A percentile compares a stretch with the other conserved stretches of the same genome.
These are phyloP conservation scores for Yarrowia yakushimensis DNA, from an alignment of 805 yeast species.

Conservation along the genomic window DNA sequence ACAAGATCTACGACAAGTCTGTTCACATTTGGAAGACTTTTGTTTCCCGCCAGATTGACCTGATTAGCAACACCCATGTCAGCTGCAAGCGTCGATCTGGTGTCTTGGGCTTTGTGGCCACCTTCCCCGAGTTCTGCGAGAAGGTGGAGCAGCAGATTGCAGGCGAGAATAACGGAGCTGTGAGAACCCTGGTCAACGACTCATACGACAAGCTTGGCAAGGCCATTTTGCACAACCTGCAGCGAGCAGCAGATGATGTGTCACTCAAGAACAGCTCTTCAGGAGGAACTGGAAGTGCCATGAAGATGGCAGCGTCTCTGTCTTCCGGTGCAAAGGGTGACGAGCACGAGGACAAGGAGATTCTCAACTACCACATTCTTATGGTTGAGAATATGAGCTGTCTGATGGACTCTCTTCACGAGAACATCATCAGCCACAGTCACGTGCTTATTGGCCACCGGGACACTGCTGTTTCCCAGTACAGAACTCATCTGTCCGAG, in stretches of 20 bases:
- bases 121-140: conserved; percentile 47
- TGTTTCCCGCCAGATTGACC: conserved; percentile 50
- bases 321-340: background rate
- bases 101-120: conserved; percentile 46
- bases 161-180: conserved; percentile 30
- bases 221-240: conserved; percentile 37
- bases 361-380: conserved; percentile 44
- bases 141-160: conserved; percentile 38
- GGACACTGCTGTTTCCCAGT: conserved; percentile 27
- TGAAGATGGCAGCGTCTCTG: conserved; percentile 9
- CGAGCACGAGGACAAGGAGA: conserved; percentile 39
- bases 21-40: conserved; percentile 56
- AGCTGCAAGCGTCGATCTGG: conserved; percentile 42
- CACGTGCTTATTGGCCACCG: conserved; percentile 21
- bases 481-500: conserved; percentile 33
- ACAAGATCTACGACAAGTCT: conserved; percentile 51
- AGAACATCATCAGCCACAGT: background rate
- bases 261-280: background rate
- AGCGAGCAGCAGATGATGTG: conserved; percentile 33
- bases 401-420: conserved; percentile 29
- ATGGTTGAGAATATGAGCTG: conserved; percentile 51
- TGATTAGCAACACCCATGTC: conserved; percentile 42
- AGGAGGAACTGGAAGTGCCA: conserved; percentile 10
- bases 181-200: conserved; percentile 31
- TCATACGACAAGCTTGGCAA: conserved; percentile 37